Evolutionary conservation across 2,329 filamentous ascomycete species (phyloP), one percentile per base, ranked within the genome.

Genomic region (Fusarium irregulare): DNA sequence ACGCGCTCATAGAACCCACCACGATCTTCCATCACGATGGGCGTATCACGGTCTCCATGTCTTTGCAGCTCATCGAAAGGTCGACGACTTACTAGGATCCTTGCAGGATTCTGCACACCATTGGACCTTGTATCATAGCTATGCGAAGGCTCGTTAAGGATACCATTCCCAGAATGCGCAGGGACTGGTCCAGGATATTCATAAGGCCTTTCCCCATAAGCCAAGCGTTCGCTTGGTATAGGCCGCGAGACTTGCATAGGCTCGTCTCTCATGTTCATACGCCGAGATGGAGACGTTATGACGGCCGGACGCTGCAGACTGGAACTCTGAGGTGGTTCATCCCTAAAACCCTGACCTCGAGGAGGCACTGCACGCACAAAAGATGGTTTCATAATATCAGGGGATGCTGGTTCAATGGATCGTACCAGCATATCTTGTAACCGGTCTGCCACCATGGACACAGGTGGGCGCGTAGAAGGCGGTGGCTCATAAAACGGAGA

Each of bases 341-440:
- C 71, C 56, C 63, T 64, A 18, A 71, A 67, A 13, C 60, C 66
- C 28, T 76, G 73, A 13, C 64, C 63, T 55, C 76, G 75, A 20
- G 76, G 75, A 13, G 78, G 78, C 30, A 79, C 60, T 30, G 75
- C 55, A 60, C 78, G 79, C 44, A 81, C 71, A 71, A 80, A 81
- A 2, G 77, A 77, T 6, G 80, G 78, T 58, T 72, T 75, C 74
- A 77, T 77, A 21, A 72, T 55, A 25, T 76, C 70, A 7, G 82
- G 82, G 34, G 83, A 84, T 9, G 54, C 70, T 21, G 81, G 80
- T 66, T 86, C 85, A 68, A 85, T 82, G 9, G 84, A 86, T 11
- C 74, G 82, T 16, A 86, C 78, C 63, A 84, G 74, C 70, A 82
- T 78, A 41, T 86, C 84, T 68, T 82, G 80, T 14, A 79, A 37